Percentiles rank a stretch among this genome's conserved stretches.
These are phyloP conservation scores for Malus sylvestris DNA, from an alignment of 306 rosid species.

Conservation along the genomic window DNA sequence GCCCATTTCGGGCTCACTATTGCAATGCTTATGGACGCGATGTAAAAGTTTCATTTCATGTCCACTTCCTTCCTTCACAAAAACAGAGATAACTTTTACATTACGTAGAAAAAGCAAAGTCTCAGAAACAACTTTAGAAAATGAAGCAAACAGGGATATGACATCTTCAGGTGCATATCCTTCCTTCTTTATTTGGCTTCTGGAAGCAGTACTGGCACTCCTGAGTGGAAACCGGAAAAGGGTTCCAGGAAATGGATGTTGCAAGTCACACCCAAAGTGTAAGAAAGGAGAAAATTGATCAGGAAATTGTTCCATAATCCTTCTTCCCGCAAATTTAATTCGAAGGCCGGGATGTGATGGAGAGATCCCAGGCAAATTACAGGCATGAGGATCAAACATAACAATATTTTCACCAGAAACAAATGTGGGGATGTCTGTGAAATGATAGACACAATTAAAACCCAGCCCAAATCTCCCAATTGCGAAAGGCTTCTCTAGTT, in stretches of 20 bases:
- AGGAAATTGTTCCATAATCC: constrained; percentile 89
- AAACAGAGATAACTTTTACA: constrained; percentile 77
- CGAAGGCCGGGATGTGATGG: constrained; percentile 97
- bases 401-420: constrained; percentile 96
- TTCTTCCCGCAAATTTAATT: constrained; percentile 82
- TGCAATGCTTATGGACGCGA: constrained; percentile 51
- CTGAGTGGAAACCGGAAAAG: constrained; percentile 93
- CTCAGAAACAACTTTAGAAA: constrained; percentile 79
- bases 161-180: constrained; percentile 82
- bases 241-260: constrained; percentile 81
- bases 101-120: constrained; percentile 74
- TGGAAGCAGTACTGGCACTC: constrained; percentile 69
- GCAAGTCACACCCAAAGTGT: constrained; percentile 96
- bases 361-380: constrained; percentile 92
- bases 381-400: constrained; percentile 96
- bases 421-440: constrained; percentile 88
- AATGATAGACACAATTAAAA: constrained; percentile 96
- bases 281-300: constrained; percentile 90
- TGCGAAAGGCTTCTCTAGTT: constrained; percentile 92
- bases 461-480: constrained; percentile 99
- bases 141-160: constrained; percentile 65
- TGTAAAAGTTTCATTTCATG: constrained; percentile 79
- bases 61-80: constrained; percentile 73
- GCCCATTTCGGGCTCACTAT: constrained; percentile 58
- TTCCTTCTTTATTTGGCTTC: constrained; percentile 93